Base-by-base conservation (phyloP, 1,284 basidiomycete species). In the Leccinum pachyderme region DNA sequence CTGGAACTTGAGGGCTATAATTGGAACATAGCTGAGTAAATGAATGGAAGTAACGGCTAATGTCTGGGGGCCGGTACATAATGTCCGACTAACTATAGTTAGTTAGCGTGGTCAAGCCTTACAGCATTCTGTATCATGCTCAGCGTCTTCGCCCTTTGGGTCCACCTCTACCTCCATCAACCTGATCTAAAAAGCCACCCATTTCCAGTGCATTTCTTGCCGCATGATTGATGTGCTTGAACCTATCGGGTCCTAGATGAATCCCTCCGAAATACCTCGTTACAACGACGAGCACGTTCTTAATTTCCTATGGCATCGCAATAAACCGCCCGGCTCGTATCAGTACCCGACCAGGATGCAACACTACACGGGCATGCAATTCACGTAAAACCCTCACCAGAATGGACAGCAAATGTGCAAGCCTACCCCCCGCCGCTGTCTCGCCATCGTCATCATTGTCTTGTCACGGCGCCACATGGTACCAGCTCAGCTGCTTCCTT, bases 391-490 rank as follows among this genome's bases (percentile, higher is more conserved):
- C 15, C 32, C 84, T 49, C 56, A 91, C 93, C 51, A 97, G 71
- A 43, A 96, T 93, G 58, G 95, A 92, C 6, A 97, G 73, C 2
- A 97, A 78, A 70, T 96, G 93, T 1, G 90, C 91, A 25, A 97
- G 73, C 3, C 94, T 82, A 31, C 87, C 84, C 6, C 95, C 94
- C 7, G 95, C 95, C 1, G 93, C 93, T 0, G 88, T 87, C 73
- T 98, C 95, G 2, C 93, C 92, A 59, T 97, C 91, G 59, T 98
- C 95, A 59, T 95, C 92, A 58, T 95, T 95, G 68, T 97, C 94
- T 95, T 59, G 59, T 52, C 51, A 22, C 18, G 6, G 13, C 27
- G n/a, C 55, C 46, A 32, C 47, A 29, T 25, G 11, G 11, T 28
- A 28, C n/a, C 37, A 25, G 49, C 51, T 50, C 45, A 49, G 51